Evolutionary conservation across 176 grass and related monocot species (phyloP), one percentile per base, ranked within the genome.

Genomic region (Eleusine indica): DNA sequence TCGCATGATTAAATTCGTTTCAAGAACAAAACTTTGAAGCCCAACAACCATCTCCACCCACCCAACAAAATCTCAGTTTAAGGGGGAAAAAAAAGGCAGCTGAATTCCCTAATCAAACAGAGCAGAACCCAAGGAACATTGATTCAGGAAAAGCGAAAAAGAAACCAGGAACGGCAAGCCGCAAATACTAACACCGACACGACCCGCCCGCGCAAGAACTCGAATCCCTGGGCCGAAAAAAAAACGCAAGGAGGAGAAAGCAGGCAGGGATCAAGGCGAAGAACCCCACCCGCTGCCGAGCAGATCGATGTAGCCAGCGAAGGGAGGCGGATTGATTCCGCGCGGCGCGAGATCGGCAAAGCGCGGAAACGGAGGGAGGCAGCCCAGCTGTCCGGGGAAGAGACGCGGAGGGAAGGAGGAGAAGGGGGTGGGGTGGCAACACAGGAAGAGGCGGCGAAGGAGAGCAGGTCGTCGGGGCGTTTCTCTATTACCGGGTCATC

Each of bases 381-480:
- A 69, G 73, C 85, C 74, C 67, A 73, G 51, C 44, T 64, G 86
- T 53, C 73, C 54, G 42, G 17, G 62, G 62, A 13, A 53, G 78
- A 48, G 46, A 49, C 8, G 72, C 30, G 17, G 57, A 47, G 44
- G 44, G 44, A 46, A 46, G 44, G 44, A 47, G 44, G 8, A 47
- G 44, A 25, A 14, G 53, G 40, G 39, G 56, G 1, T 0, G 17
- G 43, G 77, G 47, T 68, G 78, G 78, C 66, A 52, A 22, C 43
- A 37, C 60, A 63, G 42, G 21, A 61, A 22, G 29, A 41, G 64
- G 25, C 32, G 17, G 77, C 7, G n/a, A 22, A 44, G 78, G 15
- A 17, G 85, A 88, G 69, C 81, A 84, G 54, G 76, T 81, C 87
- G 87, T 70, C 78, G 77, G 77, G 52, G 21, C 47, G 63, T 71